Evolutionary conservation across 2,329 filamentous ascomycete genomes (phyloP).

Genomic region (Beauveria brongniartii): DNA sequence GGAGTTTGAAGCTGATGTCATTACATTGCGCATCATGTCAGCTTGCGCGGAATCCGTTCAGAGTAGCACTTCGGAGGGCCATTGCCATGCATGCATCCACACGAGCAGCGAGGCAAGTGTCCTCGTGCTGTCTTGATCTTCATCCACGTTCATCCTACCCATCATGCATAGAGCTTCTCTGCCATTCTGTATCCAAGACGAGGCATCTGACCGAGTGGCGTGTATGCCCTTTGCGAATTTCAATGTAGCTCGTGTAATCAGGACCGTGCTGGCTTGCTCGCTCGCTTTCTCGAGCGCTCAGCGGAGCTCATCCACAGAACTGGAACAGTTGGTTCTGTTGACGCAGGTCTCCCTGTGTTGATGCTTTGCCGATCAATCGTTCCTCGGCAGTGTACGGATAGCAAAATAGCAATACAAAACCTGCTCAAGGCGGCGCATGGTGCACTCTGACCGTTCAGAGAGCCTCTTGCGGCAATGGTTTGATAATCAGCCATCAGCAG

Average conservation of each 20-base stretch:
- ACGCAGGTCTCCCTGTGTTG: neutral
- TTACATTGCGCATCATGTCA: neutral
- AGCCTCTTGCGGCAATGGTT: neutral
- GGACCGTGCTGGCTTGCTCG: too few species aligned
- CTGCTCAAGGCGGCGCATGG: neutral
- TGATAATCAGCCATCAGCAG: too few species aligned
- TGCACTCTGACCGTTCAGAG: neutral
- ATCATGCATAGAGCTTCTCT: neutral
- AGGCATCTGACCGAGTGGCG: neutral
- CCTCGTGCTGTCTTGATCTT: neutral
- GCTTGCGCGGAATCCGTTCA: neutral
- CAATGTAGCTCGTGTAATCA: too few species aligned
- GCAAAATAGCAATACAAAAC: neutral
- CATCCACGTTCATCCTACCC: neutral
- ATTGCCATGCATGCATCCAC: slow-evolving; percentile 6
- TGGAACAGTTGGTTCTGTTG: neutral
- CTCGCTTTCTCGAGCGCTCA: neutral
- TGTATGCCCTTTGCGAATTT: too few species aligned
- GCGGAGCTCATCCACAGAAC: neutral
- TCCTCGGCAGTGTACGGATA: neutral
- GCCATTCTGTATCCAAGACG: too few species aligned
- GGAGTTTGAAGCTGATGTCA: neutral
- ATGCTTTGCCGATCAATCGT: slow-evolving; percentile 2
- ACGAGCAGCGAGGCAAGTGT: neutral
- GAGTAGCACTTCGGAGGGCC: neutral